A percentile compares a stretch with the other conserved stretches of the same genome.
Evolutionary conservation across 2,329 filamentous ascomycete genomes (phyloP).

Genomic region (Fusarium solani-melongenae): DNA sequence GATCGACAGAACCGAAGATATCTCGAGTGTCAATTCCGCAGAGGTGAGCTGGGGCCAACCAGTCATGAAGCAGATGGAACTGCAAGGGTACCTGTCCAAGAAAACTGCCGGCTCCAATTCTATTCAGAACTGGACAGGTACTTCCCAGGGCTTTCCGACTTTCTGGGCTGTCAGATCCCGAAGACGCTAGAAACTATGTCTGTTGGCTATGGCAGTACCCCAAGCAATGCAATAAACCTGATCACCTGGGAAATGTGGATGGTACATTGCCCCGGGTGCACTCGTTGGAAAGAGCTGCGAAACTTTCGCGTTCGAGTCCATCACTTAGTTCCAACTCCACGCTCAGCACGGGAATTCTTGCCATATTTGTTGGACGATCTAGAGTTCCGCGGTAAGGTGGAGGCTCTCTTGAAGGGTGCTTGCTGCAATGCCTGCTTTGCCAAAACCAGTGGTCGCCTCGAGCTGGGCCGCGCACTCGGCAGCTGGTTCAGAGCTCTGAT

Average conservation of each 20-base stretch:
- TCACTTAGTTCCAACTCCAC: no score
- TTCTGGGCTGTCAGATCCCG: neutral
- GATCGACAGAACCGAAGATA: conserved; percentile 8
- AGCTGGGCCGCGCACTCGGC: neutral
- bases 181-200: neutral
- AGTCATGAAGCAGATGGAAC: neutral
- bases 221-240: neutral
- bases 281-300: conserved; percentile 30
- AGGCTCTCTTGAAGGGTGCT: neutral
- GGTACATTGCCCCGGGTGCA: conserved; percentile 20
- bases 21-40: conserved; percentile 19
- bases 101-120: neutral
- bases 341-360: no score
- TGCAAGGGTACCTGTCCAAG: neutral
- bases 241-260: conserved; percentile 17
- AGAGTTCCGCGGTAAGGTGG: neutral
- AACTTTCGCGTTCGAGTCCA: conserved; percentile 7
- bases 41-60: neutral
- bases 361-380: no score
- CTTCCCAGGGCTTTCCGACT: conserved; percentile 18
- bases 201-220: neutral
- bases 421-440: conserved; percentile 22
- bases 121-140: neutral
- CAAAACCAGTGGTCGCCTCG: neutral
- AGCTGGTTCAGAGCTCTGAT: neutral